phyloP scores from a whole-genome alignment of 768 basidiomycete genomes.

The Mycena amicta region DNA sequence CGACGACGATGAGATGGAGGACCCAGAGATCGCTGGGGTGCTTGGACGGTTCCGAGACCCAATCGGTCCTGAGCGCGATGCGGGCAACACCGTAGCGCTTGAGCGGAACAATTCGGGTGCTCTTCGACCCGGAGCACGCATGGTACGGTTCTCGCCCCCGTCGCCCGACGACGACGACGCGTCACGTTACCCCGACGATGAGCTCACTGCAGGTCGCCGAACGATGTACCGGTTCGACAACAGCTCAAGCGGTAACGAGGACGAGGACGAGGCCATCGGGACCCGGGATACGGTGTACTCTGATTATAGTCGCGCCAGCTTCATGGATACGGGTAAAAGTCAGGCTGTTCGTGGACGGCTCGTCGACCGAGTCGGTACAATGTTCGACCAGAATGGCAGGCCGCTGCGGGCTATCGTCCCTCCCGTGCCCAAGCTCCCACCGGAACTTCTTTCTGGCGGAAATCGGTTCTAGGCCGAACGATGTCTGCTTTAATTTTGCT shows the following conservation, averaged over 20 bases:
- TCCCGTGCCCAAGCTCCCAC: constrained; percentile 49
- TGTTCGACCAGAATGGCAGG: constrained; percentile 46
- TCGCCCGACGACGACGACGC: constrained; percentile 24
- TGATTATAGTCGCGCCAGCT: constrained; percentile 52
- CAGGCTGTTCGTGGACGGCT: constrained; percentile 51
- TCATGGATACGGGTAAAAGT: constrained; percentile 57
- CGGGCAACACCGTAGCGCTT: constrained; percentile 25
- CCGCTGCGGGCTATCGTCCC: constrained; percentile 38
- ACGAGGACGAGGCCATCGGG: constrained; percentile 2
- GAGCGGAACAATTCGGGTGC: constrained; percentile 32
- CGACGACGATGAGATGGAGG: constrained; percentile 28
- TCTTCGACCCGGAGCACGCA: constrained; percentile 2
- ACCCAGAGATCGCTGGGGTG: constrained; percentile 38
- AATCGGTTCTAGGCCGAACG: constrained; percentile 1
- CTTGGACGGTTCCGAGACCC: constrained; percentile 41
- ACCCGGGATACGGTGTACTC: constrained; percentile 43
- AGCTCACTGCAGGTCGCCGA: constrained; percentile 22
- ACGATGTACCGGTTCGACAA: constrained; percentile 30
- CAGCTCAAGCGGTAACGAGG: constrained; percentile 8
- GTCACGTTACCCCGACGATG: constrained; percentile 30
- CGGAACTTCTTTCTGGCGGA: constrained; percentile 24
- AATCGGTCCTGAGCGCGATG: constrained; percentile 8
- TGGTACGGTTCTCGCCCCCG: constrained; percentile 2
- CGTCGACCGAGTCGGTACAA: constrained; percentile 52
- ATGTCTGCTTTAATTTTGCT: not conserved